These are phyloP conservation scores for Aspergillus intermedius DNA, from an alignment of 2,329 filamentous ascomycete genomes.

Conservation along the genomic window DNA sequence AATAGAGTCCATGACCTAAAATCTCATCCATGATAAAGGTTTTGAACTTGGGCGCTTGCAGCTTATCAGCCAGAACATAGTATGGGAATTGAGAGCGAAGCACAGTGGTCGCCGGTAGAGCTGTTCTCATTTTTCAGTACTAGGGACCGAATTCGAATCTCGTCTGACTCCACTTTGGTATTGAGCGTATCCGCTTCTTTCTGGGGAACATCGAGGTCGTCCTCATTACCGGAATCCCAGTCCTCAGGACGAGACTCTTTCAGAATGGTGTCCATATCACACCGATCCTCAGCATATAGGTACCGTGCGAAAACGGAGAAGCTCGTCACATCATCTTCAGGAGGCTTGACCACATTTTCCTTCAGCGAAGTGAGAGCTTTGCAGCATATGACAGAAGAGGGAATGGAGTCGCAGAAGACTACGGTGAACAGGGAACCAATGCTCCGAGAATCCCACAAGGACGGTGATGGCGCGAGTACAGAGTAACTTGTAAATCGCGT, in stretches of 20 bases:
- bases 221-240: background rate
- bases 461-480: background rate
- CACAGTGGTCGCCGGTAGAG: too few relatives aligned
- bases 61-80: too few relatives aligned
- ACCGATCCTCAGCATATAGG: background rate
- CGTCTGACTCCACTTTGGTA: too few relatives aligned
- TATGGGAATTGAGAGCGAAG: too few relatives aligned
- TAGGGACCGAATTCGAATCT: too few relatives aligned
- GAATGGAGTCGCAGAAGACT: constrained; percentile 1
- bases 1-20: too few relatives aligned
- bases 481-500: background rate
- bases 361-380: background rate
- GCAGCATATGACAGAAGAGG: constrained; percentile 2
- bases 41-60: too few relatives aligned
- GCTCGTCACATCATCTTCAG: constrained; percentile 1
- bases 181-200: too few relatives aligned
- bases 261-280: constrained; percentile 1
- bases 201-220: background rate
- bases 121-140: too few relatives aligned
- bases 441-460: constrained; percentile 1
- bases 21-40: too few relatives aligned
- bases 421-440: constrained; percentile 1
- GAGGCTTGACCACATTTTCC: constrained; percentile 1
- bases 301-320: too few relatives aligned
- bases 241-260: background rate